Percentiles rank a stretch among this genome's conserved stretches.
These are phyloP conservation scores for Corynascus novoguineensis DNA, from an alignment of 495 filamentous ascomycete genomes.

Conservation along the genomic window DNA sequence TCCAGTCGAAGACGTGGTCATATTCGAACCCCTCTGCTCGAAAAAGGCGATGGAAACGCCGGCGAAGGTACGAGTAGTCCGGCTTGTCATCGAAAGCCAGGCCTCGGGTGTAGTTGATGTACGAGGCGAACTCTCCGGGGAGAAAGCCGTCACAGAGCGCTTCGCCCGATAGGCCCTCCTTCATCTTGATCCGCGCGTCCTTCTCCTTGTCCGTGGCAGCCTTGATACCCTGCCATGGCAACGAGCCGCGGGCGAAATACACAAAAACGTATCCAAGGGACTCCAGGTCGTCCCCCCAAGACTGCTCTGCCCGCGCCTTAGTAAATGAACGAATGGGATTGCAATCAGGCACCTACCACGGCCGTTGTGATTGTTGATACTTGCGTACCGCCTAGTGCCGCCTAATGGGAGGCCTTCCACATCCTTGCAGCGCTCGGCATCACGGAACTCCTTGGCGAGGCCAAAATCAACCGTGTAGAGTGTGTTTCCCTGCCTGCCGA, in stretches of 20 bases:
- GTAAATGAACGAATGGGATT: slow-evolving; percentile 3
- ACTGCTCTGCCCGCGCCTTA: slow-evolving; percentile 29
- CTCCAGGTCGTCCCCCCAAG: slow-evolving; percentile 38
- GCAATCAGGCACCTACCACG: slow-evolving; percentile 21
- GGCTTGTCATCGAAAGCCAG: slow-evolving; percentile 27
- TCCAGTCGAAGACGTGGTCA: slow-evolving; percentile 33
- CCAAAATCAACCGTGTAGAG: slow-evolving; percentile 33
- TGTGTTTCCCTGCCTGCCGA: slow-evolving; percentile 29
- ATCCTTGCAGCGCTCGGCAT: slow-evolving; percentile 12
- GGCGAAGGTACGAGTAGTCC: slow-evolving; percentile 27
- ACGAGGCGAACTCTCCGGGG: slow-evolving; percentile 24
- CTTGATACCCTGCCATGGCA: slow-evolving; percentile 36
- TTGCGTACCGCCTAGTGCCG: slow-evolving; percentile 25
- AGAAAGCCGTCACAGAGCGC: slow-evolving; percentile 21
- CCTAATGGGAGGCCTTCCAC: slow-evolving; percentile 9
- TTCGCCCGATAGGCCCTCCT: slow-evolving; percentile 22
- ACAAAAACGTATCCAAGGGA: slow-evolving; percentile 38
- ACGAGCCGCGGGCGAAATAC: slow-evolving; percentile 35
- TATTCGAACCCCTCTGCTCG: slow-evolving; percentile 26
- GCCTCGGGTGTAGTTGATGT: slow-evolving; percentile 25
- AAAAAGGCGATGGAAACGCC: slow-evolving; percentile 29
- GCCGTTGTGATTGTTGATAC: slow-evolving; percentile 32
- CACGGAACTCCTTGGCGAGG: slow-evolving; percentile 21
- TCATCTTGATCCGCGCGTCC: slow-evolving; percentile 19
- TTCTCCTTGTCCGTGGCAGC: slow-evolving; percentile 18